Percentiles rank a stretch among this genome's conserved stretches.
phyloP scores from a whole-genome alignment of 2,329 filamentous ascomycete species.

The Pseudomassariella vexata region DNA sequence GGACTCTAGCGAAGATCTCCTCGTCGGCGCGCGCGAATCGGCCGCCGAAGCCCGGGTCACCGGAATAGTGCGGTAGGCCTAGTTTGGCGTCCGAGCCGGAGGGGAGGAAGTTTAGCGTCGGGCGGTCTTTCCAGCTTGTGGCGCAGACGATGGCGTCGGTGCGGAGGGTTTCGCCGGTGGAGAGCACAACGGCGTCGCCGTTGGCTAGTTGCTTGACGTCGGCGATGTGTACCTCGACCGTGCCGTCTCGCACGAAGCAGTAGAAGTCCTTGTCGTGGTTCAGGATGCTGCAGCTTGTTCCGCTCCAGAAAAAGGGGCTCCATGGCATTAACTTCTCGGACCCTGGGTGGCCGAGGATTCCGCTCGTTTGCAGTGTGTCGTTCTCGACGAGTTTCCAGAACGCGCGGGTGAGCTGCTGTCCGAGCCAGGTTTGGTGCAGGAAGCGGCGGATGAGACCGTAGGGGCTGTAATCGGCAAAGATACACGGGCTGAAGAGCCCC shows the following conservation, averaged over 20 bases:
- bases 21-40: constrained; percentile 33
- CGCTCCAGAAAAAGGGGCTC: constrained; percentile 43
- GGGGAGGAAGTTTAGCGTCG: constrained; percentile 42
- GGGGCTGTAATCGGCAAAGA: constrained; percentile 1
- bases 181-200: constrained; percentile 35
- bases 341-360: constrained; percentile 2
- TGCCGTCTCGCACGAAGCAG: constrained; percentile 43
- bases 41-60: constrained; percentile 24
- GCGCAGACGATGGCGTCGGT: constrained; percentile 45
- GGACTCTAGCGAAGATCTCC: constrained; percentile 39
- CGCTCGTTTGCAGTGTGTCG: constrained; percentile 2
- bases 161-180: constrained; percentile 31
- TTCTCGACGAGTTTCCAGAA: constrained; percentile 6
- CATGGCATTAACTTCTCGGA: constrained; percentile 36
- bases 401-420: not conserved
- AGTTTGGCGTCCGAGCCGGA: constrained; percentile 34
- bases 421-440: constrained; percentile 5
- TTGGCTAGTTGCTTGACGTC: constrained; percentile 44
- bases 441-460: constrained; percentile 3
- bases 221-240: constrained; percentile 46
- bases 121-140: constrained; percentile 46
- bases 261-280: constrained; percentile 53
- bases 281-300: constrained; percentile 48
- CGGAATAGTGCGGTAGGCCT: constrained; percentile 35
- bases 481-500: constrained; percentile 30